Conservation (phyloP, 164 flowering plant species). For the Brasenia schreberi region DNA sequence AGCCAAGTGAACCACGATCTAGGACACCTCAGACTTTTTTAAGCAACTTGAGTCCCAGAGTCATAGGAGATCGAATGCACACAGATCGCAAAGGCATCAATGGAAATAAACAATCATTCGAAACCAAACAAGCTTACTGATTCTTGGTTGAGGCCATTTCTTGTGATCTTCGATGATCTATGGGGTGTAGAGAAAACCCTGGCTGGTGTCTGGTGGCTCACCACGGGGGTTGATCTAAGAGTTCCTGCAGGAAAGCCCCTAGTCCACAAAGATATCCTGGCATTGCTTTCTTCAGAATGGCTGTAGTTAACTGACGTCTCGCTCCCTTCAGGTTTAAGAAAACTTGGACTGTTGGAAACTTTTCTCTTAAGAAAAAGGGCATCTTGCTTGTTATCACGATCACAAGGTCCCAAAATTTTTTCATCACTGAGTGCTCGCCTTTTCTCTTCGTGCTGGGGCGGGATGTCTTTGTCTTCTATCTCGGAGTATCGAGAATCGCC, state of each 20-base stretch:
- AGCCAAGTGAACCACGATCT: too few species aligned
- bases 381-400: slow-evolving; percentile 43
- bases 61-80: too few species aligned
- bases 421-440: slow-evolving; percentile 47
- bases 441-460: slow-evolving; percentile 21
- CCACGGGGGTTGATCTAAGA: background rate
- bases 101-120: too few species aligned
- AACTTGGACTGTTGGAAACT: slow-evolving; percentile 19
- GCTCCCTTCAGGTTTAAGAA: slow-evolving; percentile 20
- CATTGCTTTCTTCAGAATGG: background rate
- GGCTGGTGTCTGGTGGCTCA: background rate
- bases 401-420: slow-evolving; percentile 56
- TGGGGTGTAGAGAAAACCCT: background rate
- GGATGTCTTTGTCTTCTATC: slow-evolving; percentile 21
- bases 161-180: background rate
- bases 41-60: too few species aligned
- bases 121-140: too few species aligned
- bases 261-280: background rate
- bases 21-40: too few species aligned
- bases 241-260: background rate
- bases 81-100: too few species aligned
- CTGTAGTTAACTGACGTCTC: slow-evolving; percentile 13
- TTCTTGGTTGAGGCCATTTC: background rate
- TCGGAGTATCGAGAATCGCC: slow-evolving; percentile 42
- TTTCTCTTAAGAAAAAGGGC: slow-evolving; percentile 33